phyloP scores from a whole-genome alignment of 106 monocot genomes.

The Acorus calamus region DNA sequence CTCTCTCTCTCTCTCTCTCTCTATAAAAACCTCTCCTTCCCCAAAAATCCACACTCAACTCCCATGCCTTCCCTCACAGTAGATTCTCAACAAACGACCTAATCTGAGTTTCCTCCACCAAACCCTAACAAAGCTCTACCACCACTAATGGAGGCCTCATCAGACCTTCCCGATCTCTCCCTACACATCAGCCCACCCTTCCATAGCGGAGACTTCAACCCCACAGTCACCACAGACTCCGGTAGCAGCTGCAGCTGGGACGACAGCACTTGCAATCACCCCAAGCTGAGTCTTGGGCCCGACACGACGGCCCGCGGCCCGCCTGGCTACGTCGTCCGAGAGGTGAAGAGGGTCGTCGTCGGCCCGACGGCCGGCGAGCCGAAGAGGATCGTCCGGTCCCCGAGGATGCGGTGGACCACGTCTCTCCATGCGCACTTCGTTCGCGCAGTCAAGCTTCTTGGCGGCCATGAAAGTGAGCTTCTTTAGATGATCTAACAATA shows the following conservation, averaged over 20 bases:
- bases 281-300: too few relatives aligned
- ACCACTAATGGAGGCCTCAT: slow-evolving; percentile 1
- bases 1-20: slow-evolving; percentile 20
- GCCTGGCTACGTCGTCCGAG: too few relatives aligned
- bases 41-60: background rate
- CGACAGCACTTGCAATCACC: slow-evolving; percentile 2
- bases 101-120: too few relatives aligned
- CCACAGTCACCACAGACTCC: too few relatives aligned
- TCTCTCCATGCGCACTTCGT: slow-evolving; percentile 4
- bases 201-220: slow-evolving; percentile 3
- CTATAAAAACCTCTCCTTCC: slow-evolving; percentile 4
- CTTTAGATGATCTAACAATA: too few relatives aligned
- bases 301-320: too few relatives aligned
- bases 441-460: slow-evolving; percentile 4
- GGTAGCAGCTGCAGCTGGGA: slow-evolving; percentile 8
- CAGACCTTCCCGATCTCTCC: slow-evolving; percentile 22
- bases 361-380: slow-evolving; percentile 5
- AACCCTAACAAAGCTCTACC: too few relatives aligned
- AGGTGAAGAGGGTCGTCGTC: slow-evolving; percentile 12
- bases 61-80: background rate
- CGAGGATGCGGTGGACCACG: slow-evolving; percentile 9
- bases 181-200: slow-evolving; percentile 36
- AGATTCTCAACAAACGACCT: too few relatives aligned
- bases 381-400: background rate
- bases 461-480: slow-evolving; percentile 19